Base-by-base conservation (phyloP, 2,329 filamentous ascomycete genomes). In the Pyrenophora seminiperda region DNA sequence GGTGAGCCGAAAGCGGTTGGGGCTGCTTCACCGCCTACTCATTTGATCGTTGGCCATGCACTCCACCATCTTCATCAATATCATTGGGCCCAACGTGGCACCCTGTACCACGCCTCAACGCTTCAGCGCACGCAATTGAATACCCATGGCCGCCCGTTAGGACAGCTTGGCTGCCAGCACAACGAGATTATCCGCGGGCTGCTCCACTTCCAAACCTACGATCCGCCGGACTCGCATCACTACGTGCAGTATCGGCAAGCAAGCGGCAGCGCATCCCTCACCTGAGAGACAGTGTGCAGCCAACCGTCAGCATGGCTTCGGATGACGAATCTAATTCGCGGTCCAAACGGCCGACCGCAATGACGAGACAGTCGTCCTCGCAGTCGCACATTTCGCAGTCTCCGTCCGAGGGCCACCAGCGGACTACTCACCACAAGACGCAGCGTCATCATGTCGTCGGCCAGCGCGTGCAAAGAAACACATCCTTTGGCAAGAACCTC, bases 401-500 rank as follows among this genome's bases (percentile, higher is more conserved):
- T 48, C 70, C 72, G 14, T 68, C 67, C 42, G 71, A 74, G 47
- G 50, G 56, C 41, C 57, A 61, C 50, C 60, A 60, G 39, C 58
- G 61, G 50, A 47, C 65, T 43, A 54, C 58, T 7, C 59, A 63
- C 49, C 66, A 66, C 51, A 74, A 75, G 53, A 62, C 61, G 41
- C 65, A 64, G 59, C 70, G 71, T 58, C 67, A 71, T 58, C 73
- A 75, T 65, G 71, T 75, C 54, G 74, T 75, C 33, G 73, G 71
- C 62, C 64, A 68, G 47, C 72, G 73, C 63, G 62, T 75, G 53
- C 69, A 67, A 56, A 59, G 73, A 48, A 76, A 75, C 47, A 53
- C 64, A 10, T 76, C 74, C 22, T 62, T 67, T 45, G 72, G 73
- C 55, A 76, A 75, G 64, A 74, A 75, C 53, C 69, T 76, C 43